Evolutionary conservation across 1,284 basidiomycete species (phyloP), one percentile per base, ranked within the genome.

Genomic region (Xanthoconium separans): DNA sequence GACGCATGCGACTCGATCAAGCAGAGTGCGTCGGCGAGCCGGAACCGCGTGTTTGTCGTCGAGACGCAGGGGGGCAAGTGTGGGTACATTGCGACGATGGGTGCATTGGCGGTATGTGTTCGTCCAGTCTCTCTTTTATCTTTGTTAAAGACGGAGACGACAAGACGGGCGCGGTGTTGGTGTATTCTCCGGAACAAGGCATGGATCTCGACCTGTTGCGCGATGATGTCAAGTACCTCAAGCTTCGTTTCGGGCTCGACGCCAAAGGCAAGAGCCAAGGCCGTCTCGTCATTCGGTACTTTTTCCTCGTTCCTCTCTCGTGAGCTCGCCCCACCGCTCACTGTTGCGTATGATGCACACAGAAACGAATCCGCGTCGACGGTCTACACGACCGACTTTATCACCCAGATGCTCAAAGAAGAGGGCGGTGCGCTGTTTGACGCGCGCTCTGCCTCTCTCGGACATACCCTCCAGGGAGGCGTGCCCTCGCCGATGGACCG

Each of bases 1-100:
- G 90, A 94, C 57, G 95, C 97, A 4, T 98, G 95, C 69, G 97
- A 99, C 73, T 89, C 95, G 31, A 97, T 99, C 75, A 97, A 95
- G 77, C 97, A 99, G 79, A 95, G 91, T 65, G 96, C 97, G 6
- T 92, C 91, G 48, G 96, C 96, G 7, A 95, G 92, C 64, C 76
- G 96, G 60, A 96, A 98, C 72, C 79, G 96, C 45, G 95, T 98
- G 51, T 99, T 99, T 70, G 91, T 99, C 2, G 93, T 99, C 27
- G 95, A 99, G 76, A 98, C 95, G 0, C 97, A 99, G 73, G 96
- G 97, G 52, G 96, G 96, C 34, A 89, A 89, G 73, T 97, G 93
- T 70, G 96, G 97, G 11, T 98, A 97, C 72, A 85, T 99, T 57
- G 95, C 95, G 8, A 89, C 94, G 2, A 84, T 98, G 79, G 97